phyloP scores from a whole-genome alignment of 2,329 filamentous ascomycete genomes.

The Diplodia scrobiculata region DNA sequence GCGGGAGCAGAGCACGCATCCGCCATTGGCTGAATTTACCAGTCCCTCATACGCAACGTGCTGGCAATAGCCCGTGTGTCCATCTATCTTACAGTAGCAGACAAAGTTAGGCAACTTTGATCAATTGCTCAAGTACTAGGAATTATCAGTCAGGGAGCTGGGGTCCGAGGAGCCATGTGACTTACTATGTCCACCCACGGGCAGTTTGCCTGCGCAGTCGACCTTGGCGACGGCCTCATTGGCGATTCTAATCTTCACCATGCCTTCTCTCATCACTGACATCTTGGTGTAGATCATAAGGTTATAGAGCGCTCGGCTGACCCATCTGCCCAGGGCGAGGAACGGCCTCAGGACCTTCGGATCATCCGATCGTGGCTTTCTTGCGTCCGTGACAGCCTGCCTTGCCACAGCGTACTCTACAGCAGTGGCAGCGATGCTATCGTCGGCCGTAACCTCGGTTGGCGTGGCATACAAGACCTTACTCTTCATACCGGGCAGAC shows the following conservation, averaged over 20 bases:
- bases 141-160: background rate
- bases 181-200: slow-evolving; percentile 8
- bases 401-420: slow-evolving; percentile 6
- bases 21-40: too few species aligned
- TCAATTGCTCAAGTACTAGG: slow-evolving; percentile 8
- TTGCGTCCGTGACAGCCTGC: background rate
- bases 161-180: background rate
- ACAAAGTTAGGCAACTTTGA: background rate
- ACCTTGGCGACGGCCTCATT: background rate
- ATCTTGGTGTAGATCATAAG: slow-evolving; percentile 25
- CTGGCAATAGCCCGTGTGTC: too few species aligned
- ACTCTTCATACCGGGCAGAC: slow-evolving; percentile 11
- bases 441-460: slow-evolving; percentile 5
- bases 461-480: slow-evolving; percentile 8
- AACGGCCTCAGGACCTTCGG: slow-evolving; percentile 3
- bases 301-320: slow-evolving; percentile 4
- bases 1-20: too few species aligned
- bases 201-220: slow-evolving; percentile 8
- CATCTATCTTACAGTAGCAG: background rate
- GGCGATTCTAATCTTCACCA: background rate
- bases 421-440: slow-evolving; percentile 6
- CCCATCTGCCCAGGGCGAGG: background rate
- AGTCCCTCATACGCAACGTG: too few species aligned
- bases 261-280: slow-evolving; percentile 18
- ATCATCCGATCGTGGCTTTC: slow-evolving; percentile 8